Evolutionary conservation across 2,329 filamentous ascomycete species (phyloP).

Genomic region (Eutypa lata): DNA sequence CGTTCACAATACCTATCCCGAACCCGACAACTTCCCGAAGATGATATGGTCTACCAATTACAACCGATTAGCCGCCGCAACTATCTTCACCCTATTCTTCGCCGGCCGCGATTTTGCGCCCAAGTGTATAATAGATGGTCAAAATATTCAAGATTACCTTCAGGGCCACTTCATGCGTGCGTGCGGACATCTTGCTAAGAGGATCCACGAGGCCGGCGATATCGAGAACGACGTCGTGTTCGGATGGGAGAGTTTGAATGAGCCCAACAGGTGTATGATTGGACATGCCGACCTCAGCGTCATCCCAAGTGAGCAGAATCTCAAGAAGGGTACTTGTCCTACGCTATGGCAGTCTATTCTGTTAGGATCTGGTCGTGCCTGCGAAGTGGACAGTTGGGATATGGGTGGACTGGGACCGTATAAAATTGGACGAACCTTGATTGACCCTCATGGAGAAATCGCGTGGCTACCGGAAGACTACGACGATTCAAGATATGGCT

Average conservation of each 20-base stretch:
- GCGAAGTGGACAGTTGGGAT: slow-evolving; percentile 87
- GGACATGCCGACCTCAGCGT: slow-evolving; percentile 77
- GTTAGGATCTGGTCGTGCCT: slow-evolving; percentile 84
- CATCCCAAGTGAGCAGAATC: slow-evolving; percentile 81
- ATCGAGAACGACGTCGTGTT: slow-evolving; percentile 84
- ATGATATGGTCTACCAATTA: slow-evolving; percentile 99
- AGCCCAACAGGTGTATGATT: slow-evolving; percentile 85
- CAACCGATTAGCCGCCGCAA: slow-evolving; percentile 77
- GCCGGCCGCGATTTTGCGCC: slow-evolving; percentile 88
- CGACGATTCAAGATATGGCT: slow-evolving; percentile 85
- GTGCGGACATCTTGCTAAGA: slow-evolving; percentile 73
- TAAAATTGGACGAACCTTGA: slow-evolving; percentile 76
- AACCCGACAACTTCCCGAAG: slow-evolving; percentile 85
- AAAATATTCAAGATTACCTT: slow-evolving; percentile 95
- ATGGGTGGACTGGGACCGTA: slow-evolving; percentile 92
- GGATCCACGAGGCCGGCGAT: slow-evolving; percentile 86
- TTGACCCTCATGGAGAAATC: slow-evolving; percentile 82
- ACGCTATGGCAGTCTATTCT: slow-evolving; percentile 93
- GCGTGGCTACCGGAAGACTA: slow-evolving; percentile 83
- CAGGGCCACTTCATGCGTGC: slow-evolving; percentile 82
- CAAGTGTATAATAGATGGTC: slow-evolving; percentile 89
- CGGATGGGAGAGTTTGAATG: slow-evolving; percentile 95
- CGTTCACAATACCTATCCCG: slow-evolving; percentile 89
- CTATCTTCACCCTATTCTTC: slow-evolving; percentile 94
- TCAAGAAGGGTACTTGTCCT: slow-evolving; percentile 89